Base-by-base conservation (phyloP, 495 filamentous ascomycete genomes). In the Ascobolus immersus region DNA sequence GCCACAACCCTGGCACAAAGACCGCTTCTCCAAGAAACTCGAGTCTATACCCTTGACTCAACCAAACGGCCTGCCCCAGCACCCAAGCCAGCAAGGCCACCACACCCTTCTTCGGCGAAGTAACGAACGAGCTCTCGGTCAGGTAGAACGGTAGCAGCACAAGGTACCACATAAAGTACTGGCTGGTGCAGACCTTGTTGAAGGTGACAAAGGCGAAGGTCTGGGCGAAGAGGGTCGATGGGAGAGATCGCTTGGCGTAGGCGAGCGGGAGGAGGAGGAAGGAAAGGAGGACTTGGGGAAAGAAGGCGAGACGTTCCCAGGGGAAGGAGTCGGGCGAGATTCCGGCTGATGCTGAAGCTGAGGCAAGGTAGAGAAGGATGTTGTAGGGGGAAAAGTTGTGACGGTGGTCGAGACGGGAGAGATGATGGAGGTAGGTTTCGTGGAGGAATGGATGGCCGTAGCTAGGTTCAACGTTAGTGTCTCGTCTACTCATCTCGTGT, bases 301-400 rank as follows among this genome's bases (percentile, higher is more conserved):
- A 31, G 44, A 94, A 96, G 2, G 86, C 82, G 12, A 86, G 50
- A 0, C 71, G 72, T 43, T 90, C 78, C 37, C 86, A 67, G 2
- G 57, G 59, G 1, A 65, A 44, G 11, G 28, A 32, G 10, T 41
- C 18, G 8, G 54, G 43, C n/a, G n/a, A n/a, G n/a, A n/a, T n/a
- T n/a, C n/a, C n/a, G 8, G 44, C 23, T 2, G 46, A 28, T 2
- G 52, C 53, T 1, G 50, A 50, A 0, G 75, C 64, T 0, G 84
- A 77, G 28, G 71, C 65, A 21, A 91, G 65, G 49, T 96, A 89
- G 1, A 96, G 67, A 14, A 91, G 62, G 0, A 68, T 81, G 54
- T 90, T 91, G 57, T 94, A 96, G 1, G 80, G 78, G 12, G 77
- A 89, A 58, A 96, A 96, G 53, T 96, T 96, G 54, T 96, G 86